A percentile compares a stretch with the other conserved stretches of the same genome.
Evolutionary conservation across 352 stramenopile species (phyloP).

Genomic region (Phytophthora chlamydospora): DNA sequence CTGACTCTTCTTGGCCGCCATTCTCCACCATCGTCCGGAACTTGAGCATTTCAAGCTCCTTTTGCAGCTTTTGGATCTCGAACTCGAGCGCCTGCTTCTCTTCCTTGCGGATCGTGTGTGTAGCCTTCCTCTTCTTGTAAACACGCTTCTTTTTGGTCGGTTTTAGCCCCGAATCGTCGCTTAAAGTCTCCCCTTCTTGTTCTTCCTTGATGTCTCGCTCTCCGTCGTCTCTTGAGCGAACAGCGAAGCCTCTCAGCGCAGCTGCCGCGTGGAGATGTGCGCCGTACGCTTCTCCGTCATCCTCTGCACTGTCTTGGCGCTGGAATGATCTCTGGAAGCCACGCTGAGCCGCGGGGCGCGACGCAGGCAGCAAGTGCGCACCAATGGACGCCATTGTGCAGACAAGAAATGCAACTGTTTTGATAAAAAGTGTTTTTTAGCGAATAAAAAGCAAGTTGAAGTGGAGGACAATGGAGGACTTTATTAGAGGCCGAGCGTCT

Average conservation of each 20-base stretch:
- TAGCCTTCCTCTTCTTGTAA: conserved; percentile 55
- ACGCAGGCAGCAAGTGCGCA: conserved; percentile 13
- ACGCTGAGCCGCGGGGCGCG: not conserved
- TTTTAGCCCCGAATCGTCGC: not conserved
- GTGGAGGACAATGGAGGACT: not conserved
- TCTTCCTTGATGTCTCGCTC: conserved; percentile 6
- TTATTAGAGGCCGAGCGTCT: conserved; percentile 6
- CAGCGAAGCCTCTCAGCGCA: conserved; percentile 22
- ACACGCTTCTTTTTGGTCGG: conserved; percentile 32
- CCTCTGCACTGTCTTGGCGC: conserved; percentile 25
- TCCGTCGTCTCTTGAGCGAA: conserved; percentile 21
- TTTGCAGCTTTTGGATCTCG: conserved; percentile 40
- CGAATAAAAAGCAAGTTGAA: conserved; percentile 13
- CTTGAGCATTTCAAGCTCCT: conserved; percentile 45
- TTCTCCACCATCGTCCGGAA: conserved; percentile 32
- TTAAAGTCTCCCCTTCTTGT: conserved; percentile 3
- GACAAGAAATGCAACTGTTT: conserved; percentile 1
- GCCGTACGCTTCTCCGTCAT: conserved; percentile 23
- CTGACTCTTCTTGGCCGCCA: conserved; percentile 14
- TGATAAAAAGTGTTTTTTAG: conserved; percentile 1
- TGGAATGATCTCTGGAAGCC: conserved; percentile 18
- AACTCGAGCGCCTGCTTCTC: conserved; percentile 39
- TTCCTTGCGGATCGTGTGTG: conserved; percentile 52
- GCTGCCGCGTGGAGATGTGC: conserved; percentile 34
- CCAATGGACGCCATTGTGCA: conserved; percentile 29